Conservation (phyloP, 306 rosid genomes). For the Cicer arietinum region DNA sequence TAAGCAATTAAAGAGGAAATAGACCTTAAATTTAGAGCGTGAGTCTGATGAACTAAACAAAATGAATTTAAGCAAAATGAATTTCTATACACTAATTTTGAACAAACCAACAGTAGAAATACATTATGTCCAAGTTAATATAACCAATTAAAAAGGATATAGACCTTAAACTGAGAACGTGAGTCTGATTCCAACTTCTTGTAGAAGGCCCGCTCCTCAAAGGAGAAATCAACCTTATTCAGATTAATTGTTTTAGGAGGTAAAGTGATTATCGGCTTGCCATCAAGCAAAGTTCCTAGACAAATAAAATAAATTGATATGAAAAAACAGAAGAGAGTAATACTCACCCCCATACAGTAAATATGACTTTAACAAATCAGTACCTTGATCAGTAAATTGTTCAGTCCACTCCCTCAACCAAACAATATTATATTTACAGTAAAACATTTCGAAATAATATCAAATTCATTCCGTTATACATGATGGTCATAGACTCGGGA, state of each 20-base stretch:
- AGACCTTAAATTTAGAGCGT: constrained; percentile 88
- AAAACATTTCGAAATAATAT: constrained; percentile 17
- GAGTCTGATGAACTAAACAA: constrained; percentile 61
- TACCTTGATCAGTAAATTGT: constrained; percentile 33
- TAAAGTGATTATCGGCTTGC: constrained; percentile 83
- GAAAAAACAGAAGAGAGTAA: constrained; percentile 41
- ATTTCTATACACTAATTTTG: background rate
- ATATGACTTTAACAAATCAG: constrained; percentile 34
- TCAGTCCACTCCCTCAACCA: constrained; percentile 34
- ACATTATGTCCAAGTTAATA: constrained; percentile 19
- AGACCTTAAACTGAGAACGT: constrained; percentile 88
- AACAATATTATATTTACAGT: constrained; percentile 7
- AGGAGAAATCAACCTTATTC: constrained; percentile 79
- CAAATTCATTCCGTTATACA: constrained; percentile 16
- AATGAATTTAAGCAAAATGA: constrained; percentile 1
- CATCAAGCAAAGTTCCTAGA: constrained; percentile 85
- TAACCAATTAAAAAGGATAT: constrained; percentile 28
- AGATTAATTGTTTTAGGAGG: constrained; percentile 79
- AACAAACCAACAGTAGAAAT: constrained; percentile 2
- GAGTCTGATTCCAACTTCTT: constrained; percentile 90
- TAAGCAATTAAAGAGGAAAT: constrained; percentile 27
- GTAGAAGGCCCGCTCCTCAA: constrained; percentile 94
- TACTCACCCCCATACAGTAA: constrained; percentile 30
- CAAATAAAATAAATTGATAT: constrained; percentile 35
- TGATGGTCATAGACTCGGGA: background rate